Conservation (phyloP, 2,329 filamentous ascomycete species). For the Arthroderma uncinatum region DNA sequence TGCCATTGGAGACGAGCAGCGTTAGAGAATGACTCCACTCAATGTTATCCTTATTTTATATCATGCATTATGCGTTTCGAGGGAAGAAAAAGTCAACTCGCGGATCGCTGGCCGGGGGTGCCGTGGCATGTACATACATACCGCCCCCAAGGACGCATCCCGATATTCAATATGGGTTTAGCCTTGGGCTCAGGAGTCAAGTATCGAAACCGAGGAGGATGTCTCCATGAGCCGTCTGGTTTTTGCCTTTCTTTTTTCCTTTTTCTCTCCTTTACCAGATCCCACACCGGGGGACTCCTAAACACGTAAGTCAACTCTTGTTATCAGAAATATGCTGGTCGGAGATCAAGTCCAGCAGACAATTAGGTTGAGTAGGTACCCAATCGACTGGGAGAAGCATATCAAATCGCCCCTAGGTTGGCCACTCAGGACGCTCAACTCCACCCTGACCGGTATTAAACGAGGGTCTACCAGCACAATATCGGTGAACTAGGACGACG, state of each 20-base stretch:
- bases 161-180: background rate
- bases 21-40: constrained; percentile 1
- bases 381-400: background rate
- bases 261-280: background rate
- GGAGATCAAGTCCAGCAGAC: background rate
- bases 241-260: background rate
- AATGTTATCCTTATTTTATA: background rate
- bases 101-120: background rate
- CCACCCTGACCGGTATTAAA: background rate
- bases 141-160: background rate
- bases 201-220: background rate
- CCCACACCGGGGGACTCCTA: background rate
- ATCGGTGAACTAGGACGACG: background rate
- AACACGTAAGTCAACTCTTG: background rate
- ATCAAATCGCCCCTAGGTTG: background rate
- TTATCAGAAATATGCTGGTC: background rate
- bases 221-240: background rate
- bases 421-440: background rate
- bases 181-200: background rate
- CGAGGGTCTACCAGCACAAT: background rate
- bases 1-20: background rate
- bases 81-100: background rate
- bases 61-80: constrained; percentile 1
- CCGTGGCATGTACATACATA: background rate
- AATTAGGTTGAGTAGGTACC: background rate